A percentile compares a stretch with the other conserved stretches of the same genome.
Conservation (phyloP, 345 rosid species). For the Salix caprea region DNA sequence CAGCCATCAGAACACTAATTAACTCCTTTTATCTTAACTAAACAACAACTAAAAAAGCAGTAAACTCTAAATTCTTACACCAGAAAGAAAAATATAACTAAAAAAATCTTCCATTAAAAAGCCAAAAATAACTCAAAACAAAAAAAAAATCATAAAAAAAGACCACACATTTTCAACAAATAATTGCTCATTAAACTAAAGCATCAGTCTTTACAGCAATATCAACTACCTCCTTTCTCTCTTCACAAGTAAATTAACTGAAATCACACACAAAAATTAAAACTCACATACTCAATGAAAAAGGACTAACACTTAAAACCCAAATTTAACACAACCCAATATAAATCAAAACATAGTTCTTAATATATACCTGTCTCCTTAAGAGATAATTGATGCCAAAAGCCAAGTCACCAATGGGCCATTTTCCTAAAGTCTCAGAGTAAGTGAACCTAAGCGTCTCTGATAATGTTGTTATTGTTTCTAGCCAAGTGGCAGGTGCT, state of each 20-base stretch:
- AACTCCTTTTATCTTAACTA: background rate
- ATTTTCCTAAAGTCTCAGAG: slow-evolving; percentile 93
- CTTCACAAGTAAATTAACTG: background rate
- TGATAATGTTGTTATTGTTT: slow-evolving; percentile 70
- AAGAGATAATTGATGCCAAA: slow-evolving; percentile 90
- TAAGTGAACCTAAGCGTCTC: slow-evolving; percentile 90
- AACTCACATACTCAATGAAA: background rate
- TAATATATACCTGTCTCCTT: slow-evolving; percentile 64
- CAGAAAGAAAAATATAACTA: background rate
- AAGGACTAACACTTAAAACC: background rate
- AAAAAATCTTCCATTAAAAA: background rate
- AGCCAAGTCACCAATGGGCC: slow-evolving; percentile 96
- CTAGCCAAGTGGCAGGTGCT: slow-evolving; percentile 96
- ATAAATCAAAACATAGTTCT: background rate
- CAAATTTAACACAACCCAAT: background rate
- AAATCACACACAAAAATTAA: background rate
- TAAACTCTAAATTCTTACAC: background rate
- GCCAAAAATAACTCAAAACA: background rate
- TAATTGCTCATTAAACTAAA: too few species aligned
- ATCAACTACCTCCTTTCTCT: background rate
- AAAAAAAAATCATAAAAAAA: background rate
- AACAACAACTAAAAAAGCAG: background rate
- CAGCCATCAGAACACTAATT: background rate
- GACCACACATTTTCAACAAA: too few species aligned
- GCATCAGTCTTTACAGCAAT: too few species aligned